A percentile compares a stretch with the other conserved stretches of the same genome.
These are phyloP conservation scores for Picochlorum sp. DNA, from an alignment of 139 green algal species.

Conservation along the genomic window DNA sequence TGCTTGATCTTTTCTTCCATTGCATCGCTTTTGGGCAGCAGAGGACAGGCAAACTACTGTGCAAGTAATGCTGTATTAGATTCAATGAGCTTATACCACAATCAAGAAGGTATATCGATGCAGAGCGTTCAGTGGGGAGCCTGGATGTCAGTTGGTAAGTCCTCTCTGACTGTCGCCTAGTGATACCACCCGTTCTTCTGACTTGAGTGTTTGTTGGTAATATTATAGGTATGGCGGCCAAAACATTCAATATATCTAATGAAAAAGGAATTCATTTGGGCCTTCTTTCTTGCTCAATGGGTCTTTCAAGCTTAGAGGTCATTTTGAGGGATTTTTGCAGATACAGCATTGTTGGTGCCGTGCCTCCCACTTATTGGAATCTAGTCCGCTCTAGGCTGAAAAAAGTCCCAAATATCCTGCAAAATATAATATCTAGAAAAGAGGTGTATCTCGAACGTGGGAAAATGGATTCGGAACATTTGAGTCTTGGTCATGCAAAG, in stretches of 20 bases:
- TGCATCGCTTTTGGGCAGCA: conserved; percentile 16
- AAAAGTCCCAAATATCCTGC: no score
- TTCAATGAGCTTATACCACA: neutral
- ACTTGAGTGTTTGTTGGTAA: no score
- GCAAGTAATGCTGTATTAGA: conserved; percentile 41
- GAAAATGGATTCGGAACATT: no score
- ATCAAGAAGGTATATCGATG: conserved; percentile 21
- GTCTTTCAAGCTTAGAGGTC: no score
- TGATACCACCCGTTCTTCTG: no score
- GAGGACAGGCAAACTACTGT: conserved; percentile 38
- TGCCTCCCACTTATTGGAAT: no score
- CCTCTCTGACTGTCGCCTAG: neutral
- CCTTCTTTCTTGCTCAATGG: conserved; percentile 16
- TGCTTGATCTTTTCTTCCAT: conserved; percentile 76
- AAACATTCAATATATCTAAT: neutral
- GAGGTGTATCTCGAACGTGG: no score
- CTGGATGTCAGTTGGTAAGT: conserved; percentile 41
- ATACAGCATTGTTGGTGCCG: no score
- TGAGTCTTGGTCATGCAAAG: no score
- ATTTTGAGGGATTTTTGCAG: no score
- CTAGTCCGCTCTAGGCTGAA: no score
- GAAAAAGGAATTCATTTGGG: conserved; percentile 12
- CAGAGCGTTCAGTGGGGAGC: conserved; percentile 68
- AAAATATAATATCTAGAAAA: no score
- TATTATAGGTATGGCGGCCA: conserved; percentile 25